Evolutionary conservation across 352 stramenopile species (phyloP).

Genomic region (Pythium rishiriense): DNA sequence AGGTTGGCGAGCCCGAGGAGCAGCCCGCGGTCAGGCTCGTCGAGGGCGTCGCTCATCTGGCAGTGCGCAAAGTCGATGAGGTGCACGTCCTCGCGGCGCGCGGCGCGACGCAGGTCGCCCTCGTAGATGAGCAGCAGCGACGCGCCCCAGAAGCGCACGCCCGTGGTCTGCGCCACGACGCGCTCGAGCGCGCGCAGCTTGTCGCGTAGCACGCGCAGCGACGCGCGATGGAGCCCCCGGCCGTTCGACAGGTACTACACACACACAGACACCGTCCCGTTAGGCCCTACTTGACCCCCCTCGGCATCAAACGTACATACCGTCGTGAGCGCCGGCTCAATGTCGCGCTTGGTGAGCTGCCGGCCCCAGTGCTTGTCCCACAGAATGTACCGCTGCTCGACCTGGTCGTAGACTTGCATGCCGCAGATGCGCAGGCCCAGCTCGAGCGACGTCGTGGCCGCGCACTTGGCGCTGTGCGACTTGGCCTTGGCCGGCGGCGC

Average conservation of each 20-base stretch:
- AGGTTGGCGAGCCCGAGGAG: conserved; percentile 70
- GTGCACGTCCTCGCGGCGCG: conserved; percentile 44
- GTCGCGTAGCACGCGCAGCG: conserved; percentile 40
- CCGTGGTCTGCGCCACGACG: conserved; percentile 43
- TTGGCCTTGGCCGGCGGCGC: conserved; percentile 62
- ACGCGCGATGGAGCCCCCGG: conserved; percentile 39
- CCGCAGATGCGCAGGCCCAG: conserved; percentile 74
- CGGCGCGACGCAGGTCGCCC: conserved; percentile 41
- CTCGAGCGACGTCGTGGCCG: conserved; percentile 64
- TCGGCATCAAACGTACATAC: conserved; percentile 26
- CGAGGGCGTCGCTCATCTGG: conserved; percentile 57
- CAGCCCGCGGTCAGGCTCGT: conserved; percentile 59
- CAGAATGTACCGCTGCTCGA: conserved; percentile 59
- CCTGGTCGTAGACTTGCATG: conserved; percentile 78
- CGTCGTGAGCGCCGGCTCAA: conserved; percentile 61
- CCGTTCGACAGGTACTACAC: conserved; percentile 65
- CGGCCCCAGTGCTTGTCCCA: conserved; percentile 83
- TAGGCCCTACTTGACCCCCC: background rate
- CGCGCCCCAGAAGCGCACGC: conserved; percentile 73
- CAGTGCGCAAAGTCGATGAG: conserved; percentile 84
- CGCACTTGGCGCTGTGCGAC: conserved; percentile 73
- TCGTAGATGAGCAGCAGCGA: conserved; percentile 81
- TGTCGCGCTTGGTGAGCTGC: conserved; percentile 50
- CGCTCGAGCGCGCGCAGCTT: conserved; percentile 50
- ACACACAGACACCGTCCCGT: background rate